Evolutionary conservation across 768 basidiomycete species (phyloP).

Genomic region (Rhodotorula babjevae): DNA sequence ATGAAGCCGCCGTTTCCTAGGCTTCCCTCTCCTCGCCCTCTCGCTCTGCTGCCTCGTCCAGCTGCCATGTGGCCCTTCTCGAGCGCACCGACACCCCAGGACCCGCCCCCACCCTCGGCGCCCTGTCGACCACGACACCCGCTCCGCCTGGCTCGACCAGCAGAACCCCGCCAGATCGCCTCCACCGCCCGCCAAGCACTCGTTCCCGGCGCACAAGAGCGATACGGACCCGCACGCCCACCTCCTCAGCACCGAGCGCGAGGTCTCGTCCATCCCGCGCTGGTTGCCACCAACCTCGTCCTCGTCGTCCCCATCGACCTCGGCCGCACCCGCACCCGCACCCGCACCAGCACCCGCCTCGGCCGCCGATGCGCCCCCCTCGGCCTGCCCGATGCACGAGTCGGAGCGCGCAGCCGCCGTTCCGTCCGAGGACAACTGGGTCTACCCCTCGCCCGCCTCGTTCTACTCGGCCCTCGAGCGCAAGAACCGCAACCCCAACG

Average conservation of each 20-base stretch:
- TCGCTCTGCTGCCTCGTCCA: not conserved
- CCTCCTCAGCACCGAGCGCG: slow-evolving; percentile 65
- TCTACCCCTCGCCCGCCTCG: slow-evolving; percentile 97
- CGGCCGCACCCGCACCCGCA: slow-evolving; percentile 1
- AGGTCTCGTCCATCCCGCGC: slow-evolving; percentile 83
- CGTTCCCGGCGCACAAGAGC: slow-evolving; percentile 17
- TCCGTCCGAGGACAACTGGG: slow-evolving; percentile 70
- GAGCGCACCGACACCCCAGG: not conserved
- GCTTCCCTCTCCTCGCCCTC: not conserved
- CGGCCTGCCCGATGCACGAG: slow-evolving; percentile 26
- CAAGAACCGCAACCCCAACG: slow-evolving; percentile 68
- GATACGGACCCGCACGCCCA: slow-evolving; percentile 28
- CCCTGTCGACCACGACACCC: slow-evolving; percentile 62
- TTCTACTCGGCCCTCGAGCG: slow-evolving; percentile 96
- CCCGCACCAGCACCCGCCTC: slow-evolving; percentile 4
- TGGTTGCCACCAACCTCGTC: slow-evolving; percentile 22
- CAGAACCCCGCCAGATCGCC: not conserved
- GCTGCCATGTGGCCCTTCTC: slow-evolving; percentile 34
- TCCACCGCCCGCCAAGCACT: slow-evolving; percentile 15
- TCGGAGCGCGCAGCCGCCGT: slow-evolving; percentile 36
- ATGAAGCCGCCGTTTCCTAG: not conserved
- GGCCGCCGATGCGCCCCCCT: slow-evolving; percentile 11
- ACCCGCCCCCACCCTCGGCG: slow-evolving; percentile 41
- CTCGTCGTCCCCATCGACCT: not conserved
- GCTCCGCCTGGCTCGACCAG: slow-evolving; percentile 51